phyloP scores from a whole-genome alignment of 805 yeast genomes.

The Pichia cabralensis region DNA sequence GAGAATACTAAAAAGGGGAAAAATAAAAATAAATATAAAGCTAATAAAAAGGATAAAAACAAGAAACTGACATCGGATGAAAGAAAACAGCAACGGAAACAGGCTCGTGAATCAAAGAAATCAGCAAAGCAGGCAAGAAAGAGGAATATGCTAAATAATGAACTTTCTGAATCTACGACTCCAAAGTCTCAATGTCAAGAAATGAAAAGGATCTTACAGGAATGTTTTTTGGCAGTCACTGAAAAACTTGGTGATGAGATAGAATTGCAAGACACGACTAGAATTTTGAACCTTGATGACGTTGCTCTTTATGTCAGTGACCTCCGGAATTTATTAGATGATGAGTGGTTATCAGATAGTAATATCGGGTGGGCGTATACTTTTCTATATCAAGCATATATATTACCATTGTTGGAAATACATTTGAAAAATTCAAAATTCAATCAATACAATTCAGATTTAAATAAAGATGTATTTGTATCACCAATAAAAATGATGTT shows the following conservation, averaged over 20 bases:
- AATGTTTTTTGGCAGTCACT: no score
- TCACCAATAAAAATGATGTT: constrained; percentile 31
- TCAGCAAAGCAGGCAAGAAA: constrained; percentile 2
- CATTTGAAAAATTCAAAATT: constrained; percentile 19
- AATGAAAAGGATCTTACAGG: background rate
- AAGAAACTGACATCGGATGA: constrained; percentile 1
- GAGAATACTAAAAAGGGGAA: no score
- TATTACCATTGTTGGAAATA: constrained; percentile 18
- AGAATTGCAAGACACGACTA: background rate
- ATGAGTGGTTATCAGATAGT: constrained; percentile 69
- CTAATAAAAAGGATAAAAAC: background rate
- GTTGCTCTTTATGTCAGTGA: constrained; percentile 52
- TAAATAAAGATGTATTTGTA: background rate
- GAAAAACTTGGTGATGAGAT: no score
- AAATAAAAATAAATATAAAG: no score
- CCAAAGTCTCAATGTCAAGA: no score
- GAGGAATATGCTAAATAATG: background rate
- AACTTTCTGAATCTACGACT: no score
- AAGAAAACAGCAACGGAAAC: constrained; percentile 1
- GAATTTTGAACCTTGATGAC: constrained; percentile 40
- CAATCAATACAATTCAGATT: constrained; percentile 1
- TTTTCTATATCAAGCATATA: constrained; percentile 31
- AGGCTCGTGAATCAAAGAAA: constrained; percentile 3
- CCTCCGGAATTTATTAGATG: constrained; percentile 44
- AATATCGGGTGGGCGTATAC: constrained; percentile 57